Conservation (phyloP, 805 yeast genomes). For the Wickerhamiella lipophila region DNA sequence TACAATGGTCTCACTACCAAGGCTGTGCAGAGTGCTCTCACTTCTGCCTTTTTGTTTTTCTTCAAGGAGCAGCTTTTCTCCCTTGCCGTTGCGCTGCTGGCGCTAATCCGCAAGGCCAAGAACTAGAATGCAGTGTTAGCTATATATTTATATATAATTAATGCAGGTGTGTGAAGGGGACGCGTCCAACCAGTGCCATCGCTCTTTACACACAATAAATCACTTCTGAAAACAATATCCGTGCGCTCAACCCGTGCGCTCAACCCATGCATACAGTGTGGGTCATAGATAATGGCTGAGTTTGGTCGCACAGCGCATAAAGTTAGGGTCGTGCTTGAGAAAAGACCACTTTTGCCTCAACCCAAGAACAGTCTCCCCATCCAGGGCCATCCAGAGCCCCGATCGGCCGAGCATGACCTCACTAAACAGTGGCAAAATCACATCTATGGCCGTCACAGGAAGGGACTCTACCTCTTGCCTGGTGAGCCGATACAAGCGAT, state of each 20-base stretch:
- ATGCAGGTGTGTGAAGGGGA: no score
- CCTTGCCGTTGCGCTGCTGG: slow-evolving; percentile 44
- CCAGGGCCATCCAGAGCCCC: not conserved
- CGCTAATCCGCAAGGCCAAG: slow-evolving; percentile 26
- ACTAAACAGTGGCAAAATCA: not conserved
- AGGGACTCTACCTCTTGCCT: not conserved
- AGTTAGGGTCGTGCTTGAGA: not conserved
- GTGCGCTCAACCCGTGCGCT: no score
- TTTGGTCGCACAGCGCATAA: not conserved
- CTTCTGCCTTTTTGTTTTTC: slow-evolving; percentile 81
- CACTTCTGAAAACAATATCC: no score
- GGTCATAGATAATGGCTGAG: not conserved
- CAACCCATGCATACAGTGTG: not conserved
- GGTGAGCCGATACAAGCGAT: not conserved
- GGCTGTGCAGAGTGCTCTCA: slow-evolving; percentile 67
- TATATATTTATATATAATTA: no score
- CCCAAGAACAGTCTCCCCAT: not conserved
- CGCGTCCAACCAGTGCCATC: no score
- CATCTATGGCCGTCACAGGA: not conserved
- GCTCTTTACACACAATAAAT: no score
- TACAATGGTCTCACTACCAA: slow-evolving; percentile 75
- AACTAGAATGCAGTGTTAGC: no score
- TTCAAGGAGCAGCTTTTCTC: slow-evolving; percentile 75
- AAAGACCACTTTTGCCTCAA: not conserved
- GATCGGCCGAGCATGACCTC: slow-evolving; percentile 5